These are phyloP conservation scores for Austropuccinia psidii DNA, from an alignment of 1,284 basidiomycete genomes.

Conservation along the genomic window DNA sequence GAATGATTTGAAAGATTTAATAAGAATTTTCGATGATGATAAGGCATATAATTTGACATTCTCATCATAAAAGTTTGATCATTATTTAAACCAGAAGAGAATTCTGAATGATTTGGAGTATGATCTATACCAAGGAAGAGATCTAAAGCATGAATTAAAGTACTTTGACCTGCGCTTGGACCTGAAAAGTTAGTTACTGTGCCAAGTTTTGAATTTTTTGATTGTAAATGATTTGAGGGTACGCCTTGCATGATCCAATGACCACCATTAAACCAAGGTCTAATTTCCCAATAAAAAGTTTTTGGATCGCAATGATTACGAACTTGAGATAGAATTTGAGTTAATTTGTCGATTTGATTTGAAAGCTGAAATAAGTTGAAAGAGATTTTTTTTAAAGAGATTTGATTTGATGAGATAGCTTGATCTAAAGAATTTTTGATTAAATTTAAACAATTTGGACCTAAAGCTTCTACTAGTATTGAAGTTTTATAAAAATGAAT, in stretches of 20 bases:
- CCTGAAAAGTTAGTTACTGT: constrained; percentile 62
- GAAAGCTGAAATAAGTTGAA: constrained; percentile 63
- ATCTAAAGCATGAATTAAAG: constrained; percentile 79
- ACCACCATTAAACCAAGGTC: constrained; percentile 86
- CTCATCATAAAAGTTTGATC: constrained; percentile 60
- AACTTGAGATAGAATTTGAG: constrained; percentile 59
- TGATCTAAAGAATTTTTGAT: constrained; percentile 89
- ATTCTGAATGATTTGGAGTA: constrained; percentile 45
- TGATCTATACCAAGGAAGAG: constrained; percentile 79
- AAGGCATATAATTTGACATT: constrained; percentile 85
- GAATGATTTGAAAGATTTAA: constrained; percentile 57
- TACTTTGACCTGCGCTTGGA: constrained; percentile 82
- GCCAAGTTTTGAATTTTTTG: constrained; percentile 51
- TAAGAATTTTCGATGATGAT: constrained; percentile 79
- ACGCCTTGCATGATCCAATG: constrained; percentile 78
- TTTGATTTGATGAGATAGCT: constrained; percentile 73
- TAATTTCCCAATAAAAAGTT: constrained; percentile 72
- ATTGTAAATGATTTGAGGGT: no score
- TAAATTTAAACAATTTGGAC: constrained; percentile 71
- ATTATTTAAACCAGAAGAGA: constrained; percentile 38
- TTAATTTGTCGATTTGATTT: constrained; percentile 61
- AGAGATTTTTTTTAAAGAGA: constrained; percentile 66
- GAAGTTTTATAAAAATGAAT: constrained; percentile 82
- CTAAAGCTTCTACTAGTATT: constrained; percentile 82
- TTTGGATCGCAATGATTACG: constrained; percentile 67